phyloP scores from a whole-genome alignment of 306 rosid species.

The Glycine tomentella region DNA sequence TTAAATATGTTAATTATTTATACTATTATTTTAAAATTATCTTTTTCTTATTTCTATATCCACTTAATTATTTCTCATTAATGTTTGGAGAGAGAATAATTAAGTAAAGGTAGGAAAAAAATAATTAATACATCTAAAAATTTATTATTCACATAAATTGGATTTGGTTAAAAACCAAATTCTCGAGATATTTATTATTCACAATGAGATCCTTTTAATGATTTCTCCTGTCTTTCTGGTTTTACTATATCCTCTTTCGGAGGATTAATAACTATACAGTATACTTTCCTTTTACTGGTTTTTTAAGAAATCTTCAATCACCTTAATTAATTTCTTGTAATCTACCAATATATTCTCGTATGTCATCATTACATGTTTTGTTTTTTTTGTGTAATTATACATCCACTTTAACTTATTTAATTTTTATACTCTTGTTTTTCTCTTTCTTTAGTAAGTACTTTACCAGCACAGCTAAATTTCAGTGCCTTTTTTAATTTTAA shows the following conservation, averaged over 20 bases:
- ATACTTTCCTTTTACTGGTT: not conserved
- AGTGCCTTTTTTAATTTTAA: not conserved
- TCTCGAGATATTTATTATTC: too few species aligned
- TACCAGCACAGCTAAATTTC: not conserved
- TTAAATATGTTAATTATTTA: too few species aligned
- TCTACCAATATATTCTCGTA: not conserved
- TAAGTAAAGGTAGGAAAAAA: too few species aligned
- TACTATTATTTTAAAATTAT: too few species aligned
- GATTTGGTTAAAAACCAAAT: too few species aligned
- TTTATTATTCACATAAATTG: too few species aligned
- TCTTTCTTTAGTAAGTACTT: not conserved
- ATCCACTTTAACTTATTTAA: not conserved
- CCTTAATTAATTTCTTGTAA: not conserved
- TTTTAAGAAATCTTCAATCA: not conserved
- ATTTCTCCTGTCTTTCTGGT: not conserved
- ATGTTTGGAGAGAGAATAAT: too few species aligned
- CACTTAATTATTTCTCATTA: too few species aligned
- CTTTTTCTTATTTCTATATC: too few species aligned
- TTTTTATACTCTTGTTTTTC: not conserved
- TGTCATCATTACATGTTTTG: not conserved
- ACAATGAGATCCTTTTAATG: not conserved
- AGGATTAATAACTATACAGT: not conserved
- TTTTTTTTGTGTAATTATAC: not conserved
- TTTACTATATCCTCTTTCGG: not conserved
- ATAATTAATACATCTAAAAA: too few species aligned